Evolutionary conservation across 768 basidiomycete genomes (phyloP).

Genomic region (Lactarius akahatsu): DNA sequence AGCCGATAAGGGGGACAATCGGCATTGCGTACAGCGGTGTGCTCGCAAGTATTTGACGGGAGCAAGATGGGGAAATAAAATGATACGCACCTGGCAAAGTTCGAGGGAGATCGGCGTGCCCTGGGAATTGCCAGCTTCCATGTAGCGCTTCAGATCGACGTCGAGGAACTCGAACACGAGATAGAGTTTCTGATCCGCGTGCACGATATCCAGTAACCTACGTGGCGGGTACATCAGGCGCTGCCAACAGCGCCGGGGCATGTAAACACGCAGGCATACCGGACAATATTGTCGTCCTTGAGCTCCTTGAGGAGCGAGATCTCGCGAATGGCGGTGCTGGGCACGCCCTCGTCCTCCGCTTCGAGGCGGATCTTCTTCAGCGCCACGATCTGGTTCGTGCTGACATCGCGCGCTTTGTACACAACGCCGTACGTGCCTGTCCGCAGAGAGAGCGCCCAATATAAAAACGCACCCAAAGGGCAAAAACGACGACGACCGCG

Average conservation of each 20-base stretch:
- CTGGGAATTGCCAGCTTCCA: constrained; percentile 78
- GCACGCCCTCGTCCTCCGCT: constrained; percentile 98
- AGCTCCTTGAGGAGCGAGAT: constrained; percentile 97
- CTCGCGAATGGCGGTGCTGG: constrained; percentile 96
- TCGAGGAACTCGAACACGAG: constrained; percentile 98
- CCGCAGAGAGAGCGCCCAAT: background rate
- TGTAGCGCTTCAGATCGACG: constrained; percentile 94
- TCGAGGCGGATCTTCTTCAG: constrained; percentile 98
- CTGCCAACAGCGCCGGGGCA: background rate
- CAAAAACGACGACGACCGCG: no score
- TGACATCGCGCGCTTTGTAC: constrained; percentile 89
- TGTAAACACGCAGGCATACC: constrained; percentile 45
- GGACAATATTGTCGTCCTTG: constrained; percentile 93
- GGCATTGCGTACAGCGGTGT: background rate
- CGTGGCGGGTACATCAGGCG: background rate
- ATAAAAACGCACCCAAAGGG: background rate
- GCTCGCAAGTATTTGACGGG: background rate
- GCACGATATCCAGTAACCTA: constrained; percentile 94
- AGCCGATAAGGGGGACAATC: constrained; percentile 28
- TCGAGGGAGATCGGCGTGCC: constrained; percentile 70
- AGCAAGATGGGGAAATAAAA: background rate
- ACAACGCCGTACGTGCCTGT: constrained; percentile 97
- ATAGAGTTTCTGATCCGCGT: constrained; percentile 95
- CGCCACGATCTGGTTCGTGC: constrained; percentile 82
- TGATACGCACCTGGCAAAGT: constrained; percentile 74